phyloP scores from a whole-genome alignment of 2,329 filamentous ascomycete genomes.

The Clarireedia sp. region DNA sequence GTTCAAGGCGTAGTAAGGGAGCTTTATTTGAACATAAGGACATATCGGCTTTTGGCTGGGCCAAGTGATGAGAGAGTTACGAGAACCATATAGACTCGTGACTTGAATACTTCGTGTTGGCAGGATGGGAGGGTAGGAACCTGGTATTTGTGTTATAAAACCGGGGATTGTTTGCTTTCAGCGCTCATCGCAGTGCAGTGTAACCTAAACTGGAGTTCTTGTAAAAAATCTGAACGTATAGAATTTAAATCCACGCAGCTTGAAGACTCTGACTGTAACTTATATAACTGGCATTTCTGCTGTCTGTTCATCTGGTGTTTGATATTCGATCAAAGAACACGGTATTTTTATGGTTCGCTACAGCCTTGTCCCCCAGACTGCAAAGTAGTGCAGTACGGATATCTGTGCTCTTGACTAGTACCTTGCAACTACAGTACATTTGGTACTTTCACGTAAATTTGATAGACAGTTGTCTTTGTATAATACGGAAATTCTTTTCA shows the following conservation, averaged over 20 bases:
- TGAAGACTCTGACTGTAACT: not conserved
- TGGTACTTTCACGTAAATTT: too few species aligned
- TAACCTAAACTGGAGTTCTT: slow-evolving; percentile 22
- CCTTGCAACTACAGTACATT: not conserved
- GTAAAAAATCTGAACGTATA: slow-evolving; percentile 19
- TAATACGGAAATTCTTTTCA: not conserved
- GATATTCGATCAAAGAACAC: slow-evolving; percentile 8
- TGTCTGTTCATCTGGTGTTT: not conserved
- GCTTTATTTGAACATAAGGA: slow-evolving; percentile 3
- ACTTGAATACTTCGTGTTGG: not conserved
- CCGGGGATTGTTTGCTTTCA: slow-evolving; percentile 9
- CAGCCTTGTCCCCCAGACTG: slow-evolving; percentile 5
- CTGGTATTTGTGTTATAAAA: slow-evolving; percentile 17
- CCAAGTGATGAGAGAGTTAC: not conserved
- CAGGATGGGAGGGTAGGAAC: not conserved
- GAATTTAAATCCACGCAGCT: not conserved
- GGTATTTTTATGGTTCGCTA: not conserved
- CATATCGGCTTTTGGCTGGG: slow-evolving; percentile 1
- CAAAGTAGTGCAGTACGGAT: not conserved
- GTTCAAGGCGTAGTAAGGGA: slow-evolving; percentile 1
- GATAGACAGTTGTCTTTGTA: not conserved
- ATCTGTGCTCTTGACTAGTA: slow-evolving; percentile 8
- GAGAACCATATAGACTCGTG: slow-evolving; percentile 6
- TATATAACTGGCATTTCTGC: not conserved
- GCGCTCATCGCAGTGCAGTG: slow-evolving; percentile 13